Conservation (phyloP, 1,139 yeast genomes). For the Protomyces lactucae-debilis region DNA sequence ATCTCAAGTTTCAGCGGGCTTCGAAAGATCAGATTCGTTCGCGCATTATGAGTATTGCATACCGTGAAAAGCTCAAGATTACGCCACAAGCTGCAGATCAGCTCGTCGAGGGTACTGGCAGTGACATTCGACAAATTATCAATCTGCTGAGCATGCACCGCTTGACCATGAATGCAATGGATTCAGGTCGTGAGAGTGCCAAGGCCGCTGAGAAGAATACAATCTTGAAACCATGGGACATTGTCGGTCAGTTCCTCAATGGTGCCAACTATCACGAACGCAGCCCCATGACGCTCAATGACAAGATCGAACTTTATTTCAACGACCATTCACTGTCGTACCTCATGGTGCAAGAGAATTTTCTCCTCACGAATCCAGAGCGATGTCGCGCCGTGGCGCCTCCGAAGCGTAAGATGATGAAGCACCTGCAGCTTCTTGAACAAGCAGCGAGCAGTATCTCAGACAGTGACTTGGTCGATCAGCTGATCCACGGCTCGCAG, state of each 20-base stretch:
- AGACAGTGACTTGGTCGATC: slow-evolving; percentile 72
- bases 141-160: slow-evolving; percentile 82
- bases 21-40: slow-evolving; percentile 74
- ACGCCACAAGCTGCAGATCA: slow-evolving; percentile 80
- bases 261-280: slow-evolving; percentile 57
- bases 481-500: slow-evolving; percentile 78
- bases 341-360: slow-evolving; percentile 93
- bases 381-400: slow-evolving; percentile 31
- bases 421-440: slow-evolving; percentile 61
- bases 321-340: slow-evolving; percentile 95
- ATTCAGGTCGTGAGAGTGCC: slow-evolving; percentile 44
- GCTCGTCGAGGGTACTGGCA: slow-evolving; percentile 75
- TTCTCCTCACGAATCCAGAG: slow-evolving; percentile 52
- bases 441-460: slow-evolving; percentile 83
- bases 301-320: slow-evolving; percentile 82
- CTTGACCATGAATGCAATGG: slow-evolving; percentile 59
- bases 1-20: slow-evolving; percentile 83
- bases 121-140: slow-evolving; percentile 92
- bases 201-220: slow-evolving; percentile 83
- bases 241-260: slow-evolving; percentile 63
- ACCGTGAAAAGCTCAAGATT: slow-evolving; percentile 71
- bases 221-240: slow-evolving; percentile 89
- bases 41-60: slow-evolving; percentile 85
- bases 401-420: slow-evolving; percentile 32
- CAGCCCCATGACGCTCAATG: slow-evolving; percentile 57